These are phyloP conservation scores for Mycena olivaceomarginata DNA, from an alignment of 768 basidiomycete genomes.

Conservation along the genomic window DNA sequence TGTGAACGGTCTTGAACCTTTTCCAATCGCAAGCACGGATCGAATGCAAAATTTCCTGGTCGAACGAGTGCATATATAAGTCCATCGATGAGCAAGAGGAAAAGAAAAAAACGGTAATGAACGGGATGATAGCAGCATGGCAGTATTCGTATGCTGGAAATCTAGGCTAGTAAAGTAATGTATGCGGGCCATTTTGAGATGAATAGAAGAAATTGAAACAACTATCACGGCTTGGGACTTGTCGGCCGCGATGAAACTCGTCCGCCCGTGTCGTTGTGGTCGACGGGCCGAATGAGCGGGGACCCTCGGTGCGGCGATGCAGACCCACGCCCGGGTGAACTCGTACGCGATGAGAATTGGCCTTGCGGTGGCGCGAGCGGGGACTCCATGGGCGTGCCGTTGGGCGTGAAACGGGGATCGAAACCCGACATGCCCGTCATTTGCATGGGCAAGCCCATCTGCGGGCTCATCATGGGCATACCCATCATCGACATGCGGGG, in stretches of 20 bases:
- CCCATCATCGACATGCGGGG: conserved; percentile 91
- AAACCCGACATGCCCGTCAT: conserved; percentile 80
- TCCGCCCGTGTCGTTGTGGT: conserved; percentile 45
- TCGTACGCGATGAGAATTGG: conserved; percentile 66
- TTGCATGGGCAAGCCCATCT: conserved; percentile 69
- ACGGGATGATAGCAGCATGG: conserved; percentile 31
- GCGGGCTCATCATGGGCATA: conserved; percentile 62
- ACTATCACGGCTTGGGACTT: conserved; percentile 56
- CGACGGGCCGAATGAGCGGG: conserved; percentile 63
- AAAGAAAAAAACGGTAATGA: conserved; percentile 19
- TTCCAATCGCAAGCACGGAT: no score
- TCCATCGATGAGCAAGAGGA: conserved; percentile 24
- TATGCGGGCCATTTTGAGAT: conserved; percentile 38
- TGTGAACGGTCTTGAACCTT: no score
- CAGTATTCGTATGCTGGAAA: conserved; percentile 44
- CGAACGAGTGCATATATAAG: conserved; percentile 17
- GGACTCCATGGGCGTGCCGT: conserved; percentile 52
- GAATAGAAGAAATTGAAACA: conserved; percentile 24
- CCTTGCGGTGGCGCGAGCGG: conserved; percentile 63
- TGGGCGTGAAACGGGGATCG: conserved; percentile 74
- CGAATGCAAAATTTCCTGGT: no score
- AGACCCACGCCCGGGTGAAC: conserved; percentile 65
- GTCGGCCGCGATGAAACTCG: conserved; percentile 56
- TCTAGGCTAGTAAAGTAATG: conserved; percentile 36
- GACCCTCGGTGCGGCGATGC: conserved; percentile 63